Evolutionary conservation across 768 basidiomycete genomes (phyloP).

Genomic region (Hygrophoropsis aurantiaca): DNA sequence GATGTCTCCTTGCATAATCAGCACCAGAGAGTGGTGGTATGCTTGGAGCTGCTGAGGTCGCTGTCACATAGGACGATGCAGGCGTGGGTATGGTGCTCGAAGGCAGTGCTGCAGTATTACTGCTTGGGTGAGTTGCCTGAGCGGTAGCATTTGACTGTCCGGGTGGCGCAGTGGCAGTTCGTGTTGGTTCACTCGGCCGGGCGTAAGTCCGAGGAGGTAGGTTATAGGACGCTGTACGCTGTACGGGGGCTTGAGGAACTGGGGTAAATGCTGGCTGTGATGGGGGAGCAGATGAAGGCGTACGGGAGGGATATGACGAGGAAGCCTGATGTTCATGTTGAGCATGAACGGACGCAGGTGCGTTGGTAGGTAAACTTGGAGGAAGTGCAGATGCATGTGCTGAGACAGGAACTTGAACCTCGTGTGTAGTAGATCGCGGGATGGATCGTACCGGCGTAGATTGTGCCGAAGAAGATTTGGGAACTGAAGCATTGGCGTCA

Average conservation of each 20-base stretch:
- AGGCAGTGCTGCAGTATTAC: no score
- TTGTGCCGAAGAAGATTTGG: conserved; percentile 9
- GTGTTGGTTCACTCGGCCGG: conserved; percentile 21
- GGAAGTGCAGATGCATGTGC: no score
- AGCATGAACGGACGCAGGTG: conserved; percentile 2
- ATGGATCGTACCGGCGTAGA: conserved; percentile 13
- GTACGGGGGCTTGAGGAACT: conserved; percentile 9
- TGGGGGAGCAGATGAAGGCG: conserved; percentile 21
- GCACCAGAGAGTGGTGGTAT: conserved; percentile 8
- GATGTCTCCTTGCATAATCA: no score
- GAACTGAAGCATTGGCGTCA: not conserved
- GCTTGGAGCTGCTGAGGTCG: conserved; percentile 7
- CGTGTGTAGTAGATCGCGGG: conserved; percentile 11
- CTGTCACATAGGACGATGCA: not conserved
- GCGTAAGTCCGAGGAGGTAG: conserved; percentile 21
- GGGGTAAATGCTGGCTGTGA: conserved; percentile 13
- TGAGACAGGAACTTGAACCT: conserved; percentile 16
- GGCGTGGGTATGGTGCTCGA: no score
- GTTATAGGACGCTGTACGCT: conserved; percentile 18
- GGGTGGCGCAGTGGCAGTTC: conserved; percentile 14
- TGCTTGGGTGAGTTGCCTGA: not conserved
- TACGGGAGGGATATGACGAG: conserved; percentile 8
- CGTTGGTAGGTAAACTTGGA: no score
- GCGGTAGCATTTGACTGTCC: not conserved
- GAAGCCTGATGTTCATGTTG: conserved; percentile 1